Conservation (phyloP, 768 basidiomycete species). For the Nevesoporus exiguus region DNA sequence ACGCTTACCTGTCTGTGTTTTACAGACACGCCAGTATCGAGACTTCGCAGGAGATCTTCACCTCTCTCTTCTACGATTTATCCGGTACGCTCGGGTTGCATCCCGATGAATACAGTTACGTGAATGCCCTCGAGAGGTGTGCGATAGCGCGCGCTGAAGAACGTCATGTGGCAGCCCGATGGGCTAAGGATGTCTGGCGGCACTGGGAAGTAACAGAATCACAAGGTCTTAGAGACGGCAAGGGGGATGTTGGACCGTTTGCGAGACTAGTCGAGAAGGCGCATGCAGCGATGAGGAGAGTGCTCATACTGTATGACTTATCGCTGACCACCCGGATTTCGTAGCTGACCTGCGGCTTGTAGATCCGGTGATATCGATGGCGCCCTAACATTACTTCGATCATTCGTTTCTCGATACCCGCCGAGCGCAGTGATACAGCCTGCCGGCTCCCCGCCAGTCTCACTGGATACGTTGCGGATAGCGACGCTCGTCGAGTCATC, state of each 20-base stretch:
- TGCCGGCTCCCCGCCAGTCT: constrained; percentile 4
- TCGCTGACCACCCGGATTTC: not conserved
- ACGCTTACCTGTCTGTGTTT: constrained; percentile 78
- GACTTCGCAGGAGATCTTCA: constrained; percentile 46
- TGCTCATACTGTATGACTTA: constrained; percentile 56
- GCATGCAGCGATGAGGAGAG: constrained; percentile 64
- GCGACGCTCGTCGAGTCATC: not conserved
- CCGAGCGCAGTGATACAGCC: constrained; percentile 47
- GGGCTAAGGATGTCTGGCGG: constrained; percentile 63
- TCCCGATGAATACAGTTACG: constrained; percentile 53
- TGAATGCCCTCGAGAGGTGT: constrained; percentile 69
- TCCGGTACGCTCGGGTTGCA: constrained; percentile 24
- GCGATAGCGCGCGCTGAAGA: constrained; percentile 42
- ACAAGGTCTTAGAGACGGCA: constrained; percentile 29
- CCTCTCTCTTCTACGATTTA: constrained; percentile 40
- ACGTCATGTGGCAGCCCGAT: constrained; percentile 43
- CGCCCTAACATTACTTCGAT: constrained; percentile 54
- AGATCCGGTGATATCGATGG: constrained; percentile 50
- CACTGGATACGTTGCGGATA: not conserved
- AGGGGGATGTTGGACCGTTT: constrained; percentile 17
- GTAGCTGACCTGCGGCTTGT: not conserved
- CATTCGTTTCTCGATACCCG: constrained; percentile 65
- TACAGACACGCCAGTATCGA: constrained; percentile 57
- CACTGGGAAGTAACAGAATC: constrained; percentile 56
- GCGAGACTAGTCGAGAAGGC: constrained; percentile 63